A percentile compares a stretch with the other conserved stretches of the same genome.
These are phyloP conservation scores for Aspergillus sp. DNA, from an alignment of 2,329 filamentous ascomycete genomes.

Conservation along the genomic window DNA sequence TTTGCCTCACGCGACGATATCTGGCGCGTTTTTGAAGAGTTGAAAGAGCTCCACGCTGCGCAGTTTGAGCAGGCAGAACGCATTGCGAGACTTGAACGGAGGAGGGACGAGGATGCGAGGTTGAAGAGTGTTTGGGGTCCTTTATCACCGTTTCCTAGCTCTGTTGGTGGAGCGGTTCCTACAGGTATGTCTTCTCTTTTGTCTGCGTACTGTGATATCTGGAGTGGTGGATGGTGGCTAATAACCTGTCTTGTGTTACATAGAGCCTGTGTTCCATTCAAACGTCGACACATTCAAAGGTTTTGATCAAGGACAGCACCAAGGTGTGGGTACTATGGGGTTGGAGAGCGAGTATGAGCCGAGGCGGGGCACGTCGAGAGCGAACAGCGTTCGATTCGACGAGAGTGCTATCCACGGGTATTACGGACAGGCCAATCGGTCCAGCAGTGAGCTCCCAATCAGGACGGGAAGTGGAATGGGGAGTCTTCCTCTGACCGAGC, in stretches of 20 bases:
- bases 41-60: conserved; percentile 63
- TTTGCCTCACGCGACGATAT: conserved; percentile 68
- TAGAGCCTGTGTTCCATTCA: conserved; percentile 79
- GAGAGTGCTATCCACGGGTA: conserved; percentile 92
- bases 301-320: conserved; percentile 81
- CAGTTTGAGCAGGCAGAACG: conserved; percentile 67
- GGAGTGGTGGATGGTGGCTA: background rate
- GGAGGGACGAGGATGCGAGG: conserved; percentile 65
- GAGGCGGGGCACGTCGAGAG: conserved; percentile 83
- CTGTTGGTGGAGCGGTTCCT: conserved; percentile 80
- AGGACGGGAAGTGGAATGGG: conserved; percentile 80
- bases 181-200: conserved; percentile 67
- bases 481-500: conserved; percentile 81
- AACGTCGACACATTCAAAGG: conserved; percentile 85
- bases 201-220: background rate
- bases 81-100: conserved; percentile 64
- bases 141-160: conserved; percentile 83
- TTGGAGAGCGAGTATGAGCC: conserved; percentile 86
- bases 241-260: conserved; percentile 7
- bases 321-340: conserved; percentile 78
- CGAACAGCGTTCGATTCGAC: conserved; percentile 97
- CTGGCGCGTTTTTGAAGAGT: conserved; percentile 67
- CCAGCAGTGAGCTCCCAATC: conserved; percentile 80
- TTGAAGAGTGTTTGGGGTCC: conserved; percentile 87
- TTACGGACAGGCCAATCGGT: conserved; percentile 81